Evolutionary conservation across 1,284 basidiomycete genomes (phyloP).

Genomic region (Exobasidium rhododendri): DNA sequence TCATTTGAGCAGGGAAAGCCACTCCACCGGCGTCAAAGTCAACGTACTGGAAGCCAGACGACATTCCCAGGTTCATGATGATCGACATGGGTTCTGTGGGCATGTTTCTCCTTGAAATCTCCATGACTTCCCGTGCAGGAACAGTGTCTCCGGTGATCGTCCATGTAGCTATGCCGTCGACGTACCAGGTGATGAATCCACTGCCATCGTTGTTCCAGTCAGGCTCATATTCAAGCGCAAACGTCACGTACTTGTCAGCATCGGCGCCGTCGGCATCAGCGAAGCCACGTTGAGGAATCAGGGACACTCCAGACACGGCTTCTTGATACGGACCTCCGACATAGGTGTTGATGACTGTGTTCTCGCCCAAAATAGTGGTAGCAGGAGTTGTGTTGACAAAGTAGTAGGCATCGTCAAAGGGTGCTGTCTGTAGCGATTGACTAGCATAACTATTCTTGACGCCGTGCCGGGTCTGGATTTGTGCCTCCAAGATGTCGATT

Average conservation of each 20-base stretch:
- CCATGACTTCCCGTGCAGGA: constrained; percentile 12
- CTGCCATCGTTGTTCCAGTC: constrained; percentile 18
- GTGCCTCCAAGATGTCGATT: constrained; percentile 22
- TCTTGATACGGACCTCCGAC: constrained; percentile 20
- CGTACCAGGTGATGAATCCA: constrained; percentile 20
- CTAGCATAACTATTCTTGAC: constrained; percentile 15
- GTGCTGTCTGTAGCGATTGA: constrained; percentile 24
- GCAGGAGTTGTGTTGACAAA: constrained; percentile 17
- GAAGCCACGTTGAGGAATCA: constrained; percentile 17
- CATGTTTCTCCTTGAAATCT: constrained; percentile 18
- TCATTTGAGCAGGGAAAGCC: constrained; percentile 57
- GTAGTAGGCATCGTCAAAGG: constrained; percentile 22
- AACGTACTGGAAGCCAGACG: constrained; percentile 56
- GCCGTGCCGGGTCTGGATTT: constrained; percentile 18
- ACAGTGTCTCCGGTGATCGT: constrained; percentile 17
- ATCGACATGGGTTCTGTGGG: constrained; percentile 23
- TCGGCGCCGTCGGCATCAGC: constrained; percentile 1
- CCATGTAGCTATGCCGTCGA: constrained; percentile 24
- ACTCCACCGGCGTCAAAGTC: constrained; percentile 29
- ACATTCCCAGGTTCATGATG: constrained; percentile 44
- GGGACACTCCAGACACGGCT: constrained; percentile 16
- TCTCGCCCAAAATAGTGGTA: not conserved
- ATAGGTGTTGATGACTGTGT: constrained; percentile 19
- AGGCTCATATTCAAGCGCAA: constrained; percentile 21
- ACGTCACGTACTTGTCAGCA: constrained; percentile 15